Conservation (phyloP, 805 yeast genomes). For the Grigorovia yakushimaensis region DNA sequence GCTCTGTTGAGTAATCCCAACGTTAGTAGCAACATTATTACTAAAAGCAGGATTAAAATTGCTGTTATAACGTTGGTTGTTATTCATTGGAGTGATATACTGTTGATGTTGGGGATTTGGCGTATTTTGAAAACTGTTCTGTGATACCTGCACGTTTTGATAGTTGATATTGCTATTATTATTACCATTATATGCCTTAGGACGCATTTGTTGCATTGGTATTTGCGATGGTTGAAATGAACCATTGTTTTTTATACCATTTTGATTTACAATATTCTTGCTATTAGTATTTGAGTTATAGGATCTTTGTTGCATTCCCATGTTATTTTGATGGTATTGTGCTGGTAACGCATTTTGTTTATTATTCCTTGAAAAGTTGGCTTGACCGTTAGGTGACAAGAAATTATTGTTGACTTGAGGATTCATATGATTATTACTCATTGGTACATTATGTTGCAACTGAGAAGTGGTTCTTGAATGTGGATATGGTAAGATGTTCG, state of each 20-base stretch:
- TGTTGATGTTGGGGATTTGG: background rate
- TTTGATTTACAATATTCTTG: background rate
- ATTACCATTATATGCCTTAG: constrained; percentile 9
- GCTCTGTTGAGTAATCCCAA: background rate
- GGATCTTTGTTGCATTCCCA: background rate
- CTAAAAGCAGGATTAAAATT: constrained; percentile 5
- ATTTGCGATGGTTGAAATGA: background rate
- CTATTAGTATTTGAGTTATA: background rate
- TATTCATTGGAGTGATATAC: background rate
- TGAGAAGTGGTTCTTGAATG: constrained; percentile 4
- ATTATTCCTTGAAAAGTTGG: no score
- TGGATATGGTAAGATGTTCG: constrained; percentile 1
- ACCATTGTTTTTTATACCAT: background rate
- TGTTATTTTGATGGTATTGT: no score
- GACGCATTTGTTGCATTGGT: constrained; percentile 13
- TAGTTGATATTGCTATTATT: constrained; percentile 9
- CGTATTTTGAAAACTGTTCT: constrained; percentile 1
- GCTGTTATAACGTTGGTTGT: constrained; percentile 14
- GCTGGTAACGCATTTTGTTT: no score
- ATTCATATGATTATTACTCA: background rate
- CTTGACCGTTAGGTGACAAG: no score
- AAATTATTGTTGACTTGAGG: no score
- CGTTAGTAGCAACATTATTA: constrained; percentile 2
- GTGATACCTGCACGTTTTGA: constrained; percentile 3
- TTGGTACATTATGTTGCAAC: background rate